These are phyloP conservation scores for Heterobasidion annosum DNA, from an alignment of 1,284 basidiomycete species.

Conservation along the genomic window DNA sequence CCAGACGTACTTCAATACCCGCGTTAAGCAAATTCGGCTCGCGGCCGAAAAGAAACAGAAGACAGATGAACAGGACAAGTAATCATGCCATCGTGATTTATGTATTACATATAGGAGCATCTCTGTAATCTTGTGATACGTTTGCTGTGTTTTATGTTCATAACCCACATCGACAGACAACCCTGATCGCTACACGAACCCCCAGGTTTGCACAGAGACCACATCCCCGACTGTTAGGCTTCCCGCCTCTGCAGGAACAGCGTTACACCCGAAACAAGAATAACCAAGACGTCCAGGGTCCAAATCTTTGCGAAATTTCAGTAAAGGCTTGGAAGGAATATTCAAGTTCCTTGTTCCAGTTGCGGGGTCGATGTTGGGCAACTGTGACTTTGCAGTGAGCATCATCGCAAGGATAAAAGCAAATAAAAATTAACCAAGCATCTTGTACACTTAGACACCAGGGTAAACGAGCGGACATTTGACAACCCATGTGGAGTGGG, in stretches of 20 bases:
- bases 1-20: conserved; percentile 67
- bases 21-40: conserved; percentile 51
- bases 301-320: conserved; percentile 55
- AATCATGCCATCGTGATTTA: conserved; percentile 8
- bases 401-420: conserved; percentile 1
- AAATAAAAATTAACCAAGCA: conserved; percentile 48
- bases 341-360: conserved; percentile 59
- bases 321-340: conserved; percentile 66
- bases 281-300: conserved; percentile 37
- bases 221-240: conserved; percentile 49
- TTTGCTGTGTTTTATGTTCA: background rate
- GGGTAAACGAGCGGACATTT: conserved; percentile 28
- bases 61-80: conserved; percentile 35
- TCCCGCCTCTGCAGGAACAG: conserved; percentile 36
- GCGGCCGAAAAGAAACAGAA: conserved; percentile 37
- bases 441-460: conserved; percentile 60
- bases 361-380: conserved; percentile 61
- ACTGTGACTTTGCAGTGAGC: conserved; percentile 24
- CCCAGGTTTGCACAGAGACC: conserved; percentile 38
- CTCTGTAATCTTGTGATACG: background rate
- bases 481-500: conserved; percentile 10
- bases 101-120: background rate
- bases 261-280: conserved; percentile 60
- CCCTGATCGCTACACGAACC: background rate
- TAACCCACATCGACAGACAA: background rate